phyloP scores from a whole-genome alignment of 2,329 filamentous ascomycete genomes.

The Didymella lethalis region DNA sequence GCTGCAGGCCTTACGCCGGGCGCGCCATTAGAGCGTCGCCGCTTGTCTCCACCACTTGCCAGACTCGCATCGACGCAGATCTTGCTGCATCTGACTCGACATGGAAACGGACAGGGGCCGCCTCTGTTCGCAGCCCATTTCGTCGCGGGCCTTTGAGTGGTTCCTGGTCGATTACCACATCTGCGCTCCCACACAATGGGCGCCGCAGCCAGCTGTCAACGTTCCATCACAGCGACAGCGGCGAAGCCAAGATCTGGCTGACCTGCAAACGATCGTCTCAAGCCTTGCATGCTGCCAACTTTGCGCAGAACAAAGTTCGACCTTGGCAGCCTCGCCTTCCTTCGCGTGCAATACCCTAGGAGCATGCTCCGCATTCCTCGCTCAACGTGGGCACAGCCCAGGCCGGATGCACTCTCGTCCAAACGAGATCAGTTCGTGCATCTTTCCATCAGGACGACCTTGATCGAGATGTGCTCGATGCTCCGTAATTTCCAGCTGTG shows the following conservation, averaged over 20 bases:
- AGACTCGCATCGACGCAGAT: constrained; percentile 39
- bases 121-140: constrained; percentile 37
- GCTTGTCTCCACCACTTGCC: constrained; percentile 36
- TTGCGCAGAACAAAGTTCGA: constrained; percentile 19
- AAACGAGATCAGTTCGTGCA: constrained; percentile 17
- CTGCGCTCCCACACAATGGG: constrained; percentile 33
- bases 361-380: constrained; percentile 18
- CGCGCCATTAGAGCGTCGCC: constrained; percentile 23
- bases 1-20: constrained; percentile 37
- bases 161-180: constrained; percentile 35
- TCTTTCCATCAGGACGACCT: background rate
- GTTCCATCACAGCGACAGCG: constrained; percentile 37
- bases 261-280: constrained; percentile 31
- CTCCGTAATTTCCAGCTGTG: constrained; percentile 18
- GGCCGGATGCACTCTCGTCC: constrained; percentile 17
- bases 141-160: constrained; percentile 28
- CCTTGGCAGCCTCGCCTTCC: constrained; percentile 26
- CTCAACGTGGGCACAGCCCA: constrained; percentile 19
- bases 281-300: constrained; percentile 22
- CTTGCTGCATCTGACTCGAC: constrained; percentile 45
- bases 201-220: constrained; percentile 43
- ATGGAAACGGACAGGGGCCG: constrained; percentile 40
- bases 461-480: background rate
- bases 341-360: constrained; percentile 19
- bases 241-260: constrained; percentile 30